Base-by-base conservation (phyloP, 352 stramenopile species). In the Globisporangium viniferum region DNA sequence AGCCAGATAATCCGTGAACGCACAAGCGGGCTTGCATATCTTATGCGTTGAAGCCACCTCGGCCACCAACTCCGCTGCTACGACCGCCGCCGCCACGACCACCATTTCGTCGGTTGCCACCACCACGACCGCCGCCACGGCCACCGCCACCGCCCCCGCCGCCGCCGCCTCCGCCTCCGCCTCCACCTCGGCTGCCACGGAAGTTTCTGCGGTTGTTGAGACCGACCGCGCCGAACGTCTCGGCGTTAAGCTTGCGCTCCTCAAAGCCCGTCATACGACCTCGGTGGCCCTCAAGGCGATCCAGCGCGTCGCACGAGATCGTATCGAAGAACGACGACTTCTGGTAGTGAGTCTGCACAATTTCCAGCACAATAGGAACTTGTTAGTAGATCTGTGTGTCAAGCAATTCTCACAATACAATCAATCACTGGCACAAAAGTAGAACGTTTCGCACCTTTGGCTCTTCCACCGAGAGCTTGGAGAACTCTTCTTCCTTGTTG, bases 261-360 rank as follows among this genome's bases (percentile, higher is more conserved):
- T 93, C 81, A 29, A 78, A 85, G 18, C 82, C 82, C 20, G 73
- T 89, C 64, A 96, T 82, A 27, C 89, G 81, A 20, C 82, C 75
- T 6, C 77, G 75, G 61, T 91, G 79, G 68, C 86, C 86, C 67
- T 94, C 86, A 24, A 94, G 70, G 18, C 86, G 84, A 62, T 97
- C 89, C 49, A 96, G 70, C 24, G 89, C 87, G 65, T 97, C 89
- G 63, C 89, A 97, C 54, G 88, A 96, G 60, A 97, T 95, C 48
- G 90, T 92, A 71, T 97, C 89, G 60, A 97, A 97, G 77, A 97
- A 97, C 29, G 85, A 94, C 36, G 83, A 92, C 60, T 97, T 96
- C 66, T 95, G 87, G 74, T 97, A 96, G 61, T 81, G 88, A 5
- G 81, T 84, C 75, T 86, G 65, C 31, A 57, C 10, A 41, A 59